Percentiles rank a stretch among this genome's conserved stretches.
Conservation (phyloP, 306 rosid genomes). For the Glycine latifolia region DNA sequence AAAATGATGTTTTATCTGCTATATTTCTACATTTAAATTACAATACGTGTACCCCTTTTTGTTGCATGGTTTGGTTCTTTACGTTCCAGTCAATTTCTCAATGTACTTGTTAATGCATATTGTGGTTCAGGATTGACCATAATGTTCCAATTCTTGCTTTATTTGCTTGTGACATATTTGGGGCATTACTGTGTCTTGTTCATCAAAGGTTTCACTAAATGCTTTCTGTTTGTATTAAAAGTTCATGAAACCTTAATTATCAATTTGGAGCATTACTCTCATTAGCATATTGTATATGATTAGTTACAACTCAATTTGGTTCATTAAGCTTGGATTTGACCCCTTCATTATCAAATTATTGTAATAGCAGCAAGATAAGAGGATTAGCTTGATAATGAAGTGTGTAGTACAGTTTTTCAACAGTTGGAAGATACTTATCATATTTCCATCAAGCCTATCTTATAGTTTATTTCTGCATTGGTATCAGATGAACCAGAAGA, state of each 20-base stretch:
- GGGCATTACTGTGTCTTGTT: slow-evolving; percentile 31
- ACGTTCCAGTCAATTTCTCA: neutral
- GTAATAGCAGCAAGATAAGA: slow-evolving; percentile 10
- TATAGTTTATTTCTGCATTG: slow-evolving; percentile 49
- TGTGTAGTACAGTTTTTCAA: neutral
- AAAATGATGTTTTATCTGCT: neutral
- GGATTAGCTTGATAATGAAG: slow-evolving; percentile 19
- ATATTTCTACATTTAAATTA: slow-evolving; percentile 16
- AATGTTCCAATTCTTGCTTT: slow-evolving; percentile 21
- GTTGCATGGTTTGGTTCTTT: slow-evolving; percentile 17
- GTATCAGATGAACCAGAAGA: slow-evolving; percentile 62
- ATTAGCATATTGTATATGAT: slow-evolving; percentile 33
- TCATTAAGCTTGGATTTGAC: slow-evolving; percentile 22
- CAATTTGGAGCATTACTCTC: neutral
- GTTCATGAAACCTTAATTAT: slow-evolving; percentile 6
- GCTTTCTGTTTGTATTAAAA: slow-evolving; percentile 13
- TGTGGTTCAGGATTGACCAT: slow-evolving; percentile 7
- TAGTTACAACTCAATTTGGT: slow-evolving; percentile 9
- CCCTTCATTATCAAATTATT: slow-evolving; percentile 18
- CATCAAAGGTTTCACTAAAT: slow-evolving; percentile 16
- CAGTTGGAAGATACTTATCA: neutral
- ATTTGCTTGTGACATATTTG: slow-evolving; percentile 11
- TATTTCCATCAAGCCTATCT: slow-evolving; percentile 28
- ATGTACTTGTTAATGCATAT: slow-evolving; percentile 6
- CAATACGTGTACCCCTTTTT: slow-evolving; percentile 8